Conservation (phyloP, 73 alveolate genomes). For the Stentor coeruleus region DNA sequence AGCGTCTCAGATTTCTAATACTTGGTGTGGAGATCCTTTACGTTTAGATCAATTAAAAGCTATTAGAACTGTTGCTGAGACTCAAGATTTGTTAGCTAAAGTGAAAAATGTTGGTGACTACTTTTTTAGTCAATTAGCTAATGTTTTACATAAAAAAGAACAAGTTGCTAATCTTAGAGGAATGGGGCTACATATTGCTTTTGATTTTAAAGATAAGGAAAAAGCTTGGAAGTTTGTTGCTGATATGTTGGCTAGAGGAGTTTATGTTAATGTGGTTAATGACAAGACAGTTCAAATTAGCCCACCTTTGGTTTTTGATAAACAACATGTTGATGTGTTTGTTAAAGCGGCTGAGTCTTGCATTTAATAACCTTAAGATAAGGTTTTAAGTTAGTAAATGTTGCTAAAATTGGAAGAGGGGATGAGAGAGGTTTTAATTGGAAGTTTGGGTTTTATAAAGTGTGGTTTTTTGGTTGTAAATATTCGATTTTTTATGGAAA, state of each 20-base stretch:
- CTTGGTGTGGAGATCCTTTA: constrained; percentile 22
- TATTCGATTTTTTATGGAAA: no score
- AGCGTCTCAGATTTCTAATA: background rate
- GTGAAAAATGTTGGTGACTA: constrained; percentile 1
- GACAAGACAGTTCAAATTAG: background rate
- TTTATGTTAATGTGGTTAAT: background rate
- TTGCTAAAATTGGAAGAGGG: no score
- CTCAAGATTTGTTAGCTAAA: background rate
- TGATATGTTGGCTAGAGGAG: background rate
- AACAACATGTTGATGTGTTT: constrained; percentile 1
- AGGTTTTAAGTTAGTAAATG: no score
- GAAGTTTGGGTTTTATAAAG: no score
- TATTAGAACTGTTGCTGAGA: background rate
- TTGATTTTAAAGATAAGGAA: background rate
- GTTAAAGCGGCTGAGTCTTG: no score
- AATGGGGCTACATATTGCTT: constrained; percentile 5
- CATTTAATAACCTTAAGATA: no score
- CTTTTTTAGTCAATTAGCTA: background rate
- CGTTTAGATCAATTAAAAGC: background rate
- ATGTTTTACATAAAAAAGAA: background rate
- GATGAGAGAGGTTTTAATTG: no score
- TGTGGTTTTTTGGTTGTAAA: no score
- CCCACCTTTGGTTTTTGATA: constrained; percentile 12
- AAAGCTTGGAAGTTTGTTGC: background rate
- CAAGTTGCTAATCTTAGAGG: constrained; percentile 7